These are phyloP conservation scores for Neurospora discreta DNA, from an alignment of 495 filamentous ascomycete genomes.

Conservation along the genomic window DNA sequence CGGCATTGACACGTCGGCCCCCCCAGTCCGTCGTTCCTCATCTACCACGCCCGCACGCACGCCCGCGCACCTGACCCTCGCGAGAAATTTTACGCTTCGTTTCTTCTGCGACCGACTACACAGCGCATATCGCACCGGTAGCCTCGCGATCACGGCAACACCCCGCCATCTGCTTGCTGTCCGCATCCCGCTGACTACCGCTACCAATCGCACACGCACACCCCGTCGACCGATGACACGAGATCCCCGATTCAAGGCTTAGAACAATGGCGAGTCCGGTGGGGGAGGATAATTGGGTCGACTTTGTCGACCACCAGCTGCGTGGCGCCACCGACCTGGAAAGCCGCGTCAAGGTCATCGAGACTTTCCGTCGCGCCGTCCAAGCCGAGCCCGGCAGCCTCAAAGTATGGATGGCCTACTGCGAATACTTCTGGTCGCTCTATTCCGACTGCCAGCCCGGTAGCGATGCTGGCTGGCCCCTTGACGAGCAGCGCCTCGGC, in stretches of 20 bases:
- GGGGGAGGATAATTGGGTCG: conserved; percentile 2
- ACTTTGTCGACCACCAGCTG: conserved; percentile 35
- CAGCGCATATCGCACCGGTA: not conserved
- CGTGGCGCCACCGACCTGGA: conserved; percentile 41
- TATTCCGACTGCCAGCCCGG: conserved; percentile 52
- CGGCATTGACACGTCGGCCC: not conserved
- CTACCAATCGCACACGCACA: not conserved
- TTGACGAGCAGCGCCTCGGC: conserved; percentile 64
- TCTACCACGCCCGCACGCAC: not conserved
- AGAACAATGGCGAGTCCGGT: conserved; percentile 33
- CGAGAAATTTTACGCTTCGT: not conserved
- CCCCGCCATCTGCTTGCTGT: not conserved
- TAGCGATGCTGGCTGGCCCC: conserved; percentile 52
- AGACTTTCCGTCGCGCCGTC: conserved; percentile 70
- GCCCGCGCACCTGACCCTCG: not conserved
- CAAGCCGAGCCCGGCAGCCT: conserved; percentile 73
- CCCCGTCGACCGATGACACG: conserved; percentile 17
- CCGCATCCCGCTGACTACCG: not conserved
- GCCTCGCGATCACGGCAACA: not conserved
- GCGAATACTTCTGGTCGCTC: conserved; percentile 72
- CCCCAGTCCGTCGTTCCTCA: not conserved
- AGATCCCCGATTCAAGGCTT: conserved; percentile 7
- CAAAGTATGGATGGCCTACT: conserved; percentile 81
- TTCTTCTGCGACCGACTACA: not conserved
- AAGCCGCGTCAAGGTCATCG: conserved; percentile 59